Evolutionary conservation across 257 asterid genomes (phyloP).

Genomic region (Capsicum chinense): DNA sequence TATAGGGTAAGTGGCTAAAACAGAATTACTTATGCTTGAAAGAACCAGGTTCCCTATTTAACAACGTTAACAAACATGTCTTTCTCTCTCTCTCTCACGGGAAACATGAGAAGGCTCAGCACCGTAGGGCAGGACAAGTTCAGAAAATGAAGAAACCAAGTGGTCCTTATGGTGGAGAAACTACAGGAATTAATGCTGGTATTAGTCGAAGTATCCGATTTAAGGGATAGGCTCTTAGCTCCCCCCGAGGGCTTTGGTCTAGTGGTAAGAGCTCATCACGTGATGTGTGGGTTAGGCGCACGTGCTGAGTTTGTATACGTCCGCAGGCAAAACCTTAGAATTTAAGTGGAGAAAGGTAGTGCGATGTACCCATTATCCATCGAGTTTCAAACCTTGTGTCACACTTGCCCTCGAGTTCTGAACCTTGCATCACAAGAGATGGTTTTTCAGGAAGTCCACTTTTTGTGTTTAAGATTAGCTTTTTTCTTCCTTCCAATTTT

Average conservation of each 20-base stretch:
- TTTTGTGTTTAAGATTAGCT: no score
- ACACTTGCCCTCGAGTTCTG: neutral
- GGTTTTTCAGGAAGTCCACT: no score
- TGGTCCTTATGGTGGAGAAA: slow-evolving; percentile 84
- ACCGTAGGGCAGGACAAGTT: slow-evolving; percentile 74
- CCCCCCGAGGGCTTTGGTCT: neutral
- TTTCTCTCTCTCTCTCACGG: slow-evolving; percentile 45
- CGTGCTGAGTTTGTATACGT: neutral
- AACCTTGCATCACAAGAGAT: no score
- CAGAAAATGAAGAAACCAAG: slow-evolving; percentile 55
- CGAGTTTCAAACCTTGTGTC: neutral
- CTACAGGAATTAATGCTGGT: slow-evolving; percentile 72
- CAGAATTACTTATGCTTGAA: neutral
- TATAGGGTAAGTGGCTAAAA: slow-evolving; percentile 61
- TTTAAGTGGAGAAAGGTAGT: neutral
- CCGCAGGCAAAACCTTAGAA: neutral
- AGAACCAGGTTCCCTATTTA: neutral
- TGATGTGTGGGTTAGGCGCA: neutral
- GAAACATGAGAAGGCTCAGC: slow-evolving; percentile 65
- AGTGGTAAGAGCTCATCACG: neutral
- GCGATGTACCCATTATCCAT: neutral
- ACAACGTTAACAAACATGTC: neutral
- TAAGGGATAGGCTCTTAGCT: slow-evolving; percentile 44
- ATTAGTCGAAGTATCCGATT: slow-evolving; percentile 74
- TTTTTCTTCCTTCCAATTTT: no score